Evolutionary conservation across 306 rosid genomes (phyloP), one percentile per base, ranked within the genome.

Genomic region (Styphnolobium japonicum): DNA sequence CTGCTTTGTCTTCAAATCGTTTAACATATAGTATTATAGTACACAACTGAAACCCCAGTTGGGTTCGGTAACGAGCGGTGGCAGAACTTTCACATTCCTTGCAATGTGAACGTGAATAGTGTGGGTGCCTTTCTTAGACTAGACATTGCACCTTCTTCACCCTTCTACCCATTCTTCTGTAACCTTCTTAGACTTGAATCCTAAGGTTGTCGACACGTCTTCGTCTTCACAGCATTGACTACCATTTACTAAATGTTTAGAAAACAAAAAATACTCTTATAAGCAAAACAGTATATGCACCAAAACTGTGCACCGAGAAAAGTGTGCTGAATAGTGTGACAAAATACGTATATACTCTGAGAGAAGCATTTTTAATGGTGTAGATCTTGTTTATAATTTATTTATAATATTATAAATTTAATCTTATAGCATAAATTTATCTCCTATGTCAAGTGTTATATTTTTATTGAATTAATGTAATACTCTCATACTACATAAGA

Each of bases 141-240:
- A 70, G 92, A 88, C 95, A 81, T 67, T 52, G 60, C 75, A 84
- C 83, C 92, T 79, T 82, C 77, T 83, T 73, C 70, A 6, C 12
- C 53, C 75, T 51, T 67, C 39, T 21, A 4, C 66, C 76, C 29
- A 66, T 66, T 16, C 49, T 64, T 36, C 75, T 48, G 16, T 82
- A 67, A 65, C 23, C 73, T 64, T 57, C 77, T 71, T 72, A 73
- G 39, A 75, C 88, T 83, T 69, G 7, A 75, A 70, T 72, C 58
- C 67, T 46, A 86, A 68, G 81, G 53, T 73, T 90, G 75, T 71
- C 84, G 31, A 36, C 61, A 31, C 79, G 29, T 85, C 82, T 80
- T 80, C 62, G 43, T 42, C 53, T 34, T 81, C 69, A 73, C 75
- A 40, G 4, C 61, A 71, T 76, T 77, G 63, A 63, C 76, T 14